Conservation (phyloP, 2,329 filamentous ascomycete genomes). For the Penicillium sp. region DNA sequence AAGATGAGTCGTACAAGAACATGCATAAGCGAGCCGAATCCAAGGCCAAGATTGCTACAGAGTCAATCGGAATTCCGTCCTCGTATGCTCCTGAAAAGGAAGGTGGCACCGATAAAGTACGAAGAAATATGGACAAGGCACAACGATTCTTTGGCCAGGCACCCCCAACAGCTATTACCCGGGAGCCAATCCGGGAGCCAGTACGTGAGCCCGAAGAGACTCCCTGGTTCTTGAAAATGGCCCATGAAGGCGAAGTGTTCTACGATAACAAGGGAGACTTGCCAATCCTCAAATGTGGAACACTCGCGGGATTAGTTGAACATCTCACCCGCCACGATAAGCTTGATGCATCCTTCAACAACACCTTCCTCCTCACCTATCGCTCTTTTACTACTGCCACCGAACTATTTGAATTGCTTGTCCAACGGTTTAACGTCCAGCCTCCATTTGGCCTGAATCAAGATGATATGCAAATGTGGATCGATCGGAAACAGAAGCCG, state of each 20-base stretch:
- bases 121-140: slow-evolving; percentile 49
- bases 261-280: slow-evolving; percentile 81
- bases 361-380: slow-evolving; percentile 95
- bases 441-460: slow-evolving; percentile 77
- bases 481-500: slow-evolving; percentile 90
- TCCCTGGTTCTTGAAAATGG: slow-evolving; percentile 79
- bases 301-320: slow-evolving; percentile 83
- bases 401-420: slow-evolving; percentile 89
- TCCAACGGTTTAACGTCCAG: slow-evolving; percentile 88
- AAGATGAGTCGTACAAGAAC: slow-evolving; percentile 25
- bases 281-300: slow-evolving; percentile 81
- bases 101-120: slow-evolving; percentile 37
- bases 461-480: slow-evolving; percentile 80
- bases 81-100: slow-evolving; percentile 42
- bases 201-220: slow-evolving; percentile 67
- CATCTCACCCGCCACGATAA: slow-evolving; percentile 95
- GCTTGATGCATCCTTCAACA: slow-evolving; percentile 92
- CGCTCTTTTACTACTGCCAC: slow-evolving; percentile 87
- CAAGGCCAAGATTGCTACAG: slow-evolving; percentile 37
- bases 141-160: slow-evolving; percentile 51
- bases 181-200: slow-evolving; percentile 42
- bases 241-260: slow-evolving; percentile 83
- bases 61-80: slow-evolving; percentile 48
- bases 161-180: slow-evolving; percentile 41
- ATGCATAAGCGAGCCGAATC: slow-evolving; percentile 35